phyloP scores from a whole-genome alignment of 176 grass and related monocot species.

The Bonia amplexicaulis region DNA sequence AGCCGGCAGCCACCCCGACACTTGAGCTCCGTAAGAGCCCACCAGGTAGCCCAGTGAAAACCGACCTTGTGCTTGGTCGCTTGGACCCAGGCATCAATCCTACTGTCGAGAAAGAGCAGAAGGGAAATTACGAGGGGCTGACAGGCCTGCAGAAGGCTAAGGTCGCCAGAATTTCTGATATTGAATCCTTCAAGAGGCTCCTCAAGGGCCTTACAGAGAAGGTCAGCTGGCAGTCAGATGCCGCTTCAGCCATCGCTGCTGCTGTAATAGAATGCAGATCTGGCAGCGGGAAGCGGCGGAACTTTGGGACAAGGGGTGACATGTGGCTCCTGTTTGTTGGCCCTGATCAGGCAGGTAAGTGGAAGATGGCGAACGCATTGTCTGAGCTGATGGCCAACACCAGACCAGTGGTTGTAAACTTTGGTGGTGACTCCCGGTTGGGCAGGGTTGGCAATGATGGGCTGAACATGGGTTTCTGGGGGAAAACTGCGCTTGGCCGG shows the following conservation, averaged over 20 bases:
- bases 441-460: constrained; percentile 30
- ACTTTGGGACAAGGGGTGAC: constrained; percentile 54
- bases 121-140: constrained; percentile 40
- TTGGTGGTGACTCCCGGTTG: constrained; percentile 20
- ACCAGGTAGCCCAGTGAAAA: constrained; percentile 78
- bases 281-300: constrained; percentile 52
- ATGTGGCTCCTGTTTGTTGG: constrained; percentile 91
- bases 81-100: constrained; percentile 8
- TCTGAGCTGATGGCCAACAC: constrained; percentile 66
- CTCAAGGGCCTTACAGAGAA: constrained; percentile 76
- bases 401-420: constrained; percentile 50
- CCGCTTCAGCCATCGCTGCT: constrained; percentile 75
- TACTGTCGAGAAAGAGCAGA: constrained; percentile 35
- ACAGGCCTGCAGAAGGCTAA: constrained; percentile 67
- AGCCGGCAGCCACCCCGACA: constrained; percentile 24
- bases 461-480: constrained; percentile 47
- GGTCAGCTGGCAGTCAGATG: constrained; percentile 86
- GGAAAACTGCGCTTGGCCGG: constrained; percentile 67
- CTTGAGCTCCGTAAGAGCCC: constrained; percentile 37
- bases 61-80: constrained; percentile 68
- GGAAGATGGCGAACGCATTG: constrained; percentile 73
- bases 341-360: constrained; percentile 84
- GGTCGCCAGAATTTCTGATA: constrained; percentile 68
- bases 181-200: constrained; percentile 86
- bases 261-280: constrained; percentile 77